Base-by-base conservation (phyloP, 2,329 filamentous ascomycete species). In the Mycosphaerella sp. region DNA sequence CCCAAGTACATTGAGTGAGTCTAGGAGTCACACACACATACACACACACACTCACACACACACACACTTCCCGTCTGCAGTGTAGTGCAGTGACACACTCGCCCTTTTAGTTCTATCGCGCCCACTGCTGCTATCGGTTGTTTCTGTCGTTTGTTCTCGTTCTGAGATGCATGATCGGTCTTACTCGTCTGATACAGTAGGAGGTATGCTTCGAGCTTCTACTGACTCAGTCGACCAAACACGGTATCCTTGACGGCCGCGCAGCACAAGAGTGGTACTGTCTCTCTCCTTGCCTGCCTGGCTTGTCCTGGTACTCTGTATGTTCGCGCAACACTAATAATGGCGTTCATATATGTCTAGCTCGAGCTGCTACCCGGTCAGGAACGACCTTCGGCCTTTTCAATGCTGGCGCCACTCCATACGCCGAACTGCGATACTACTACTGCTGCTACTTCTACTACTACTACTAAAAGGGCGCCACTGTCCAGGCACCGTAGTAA, bases 191-290 rank as follows among this genome's bases (percentile, higher is more conserved):
- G 25, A 41, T 55, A 50, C 51, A n/a, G n/a, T n/a, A n/a, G n/a
- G n/a, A n/a, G n/a, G n/a, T n/a, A n/a, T n/a, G 50, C 51, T 58
- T 59, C 41, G 58, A 54, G 46, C 54, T 54, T n/a, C 27, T 44
- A 53, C 50, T 59, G 55, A 59, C 16, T 55, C 53, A 55, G 47
- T 51, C 50, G n/a, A n/a, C n/a, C 39, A 28, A 49, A 56, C 42
- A 54, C 45, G 50, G 39, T 46, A 54, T 47, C 58, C 54, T 41
- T 44, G 52, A 21, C 28, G 6, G 30, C 44, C 37, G 40, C 39
- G 30, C 44, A 45, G 27, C 41, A 56, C 43, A 28, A 64, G 62
- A 61, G 62, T 64, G 55, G 62, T 59, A 44, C 50, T 16, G 32
- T 27, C 18, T 12, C 16, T 41, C n/a, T 47, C n/a, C 44, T 16